Conservation (phyloP, 2,329 filamentous ascomycete species). For the Stemphylium lycopersici region DNA sequence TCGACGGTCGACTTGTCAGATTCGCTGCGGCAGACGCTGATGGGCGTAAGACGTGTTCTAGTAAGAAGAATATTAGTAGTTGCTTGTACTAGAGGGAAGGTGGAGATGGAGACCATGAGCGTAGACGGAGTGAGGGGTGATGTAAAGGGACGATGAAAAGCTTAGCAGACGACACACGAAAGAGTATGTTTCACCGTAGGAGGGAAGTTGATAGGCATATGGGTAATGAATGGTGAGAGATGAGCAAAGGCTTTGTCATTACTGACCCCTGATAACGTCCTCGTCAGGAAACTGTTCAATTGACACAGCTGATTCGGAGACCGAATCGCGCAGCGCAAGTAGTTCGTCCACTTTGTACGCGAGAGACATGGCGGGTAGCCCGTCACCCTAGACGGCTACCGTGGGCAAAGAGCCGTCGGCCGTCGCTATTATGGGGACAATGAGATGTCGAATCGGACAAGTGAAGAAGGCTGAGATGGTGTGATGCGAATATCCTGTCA, state of each 20-base stretch:
- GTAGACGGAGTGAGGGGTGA: background rate
- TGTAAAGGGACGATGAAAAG: background rate
- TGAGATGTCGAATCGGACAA: constrained; percentile 17
- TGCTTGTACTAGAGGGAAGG: background rate
- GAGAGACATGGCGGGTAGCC: constrained; percentile 34
- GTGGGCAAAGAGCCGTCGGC: constrained; percentile 13
- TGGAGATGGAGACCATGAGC: background rate
- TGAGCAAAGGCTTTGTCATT: constrained; percentile 14
- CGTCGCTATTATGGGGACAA: constrained; percentile 14
- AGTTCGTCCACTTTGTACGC: constrained; percentile 52
- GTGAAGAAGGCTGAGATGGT: constrained; percentile 42
- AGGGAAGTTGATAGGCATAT: constrained; percentile 1
- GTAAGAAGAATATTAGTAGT: constrained; percentile 10
- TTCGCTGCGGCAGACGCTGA: constrained; percentile 49
- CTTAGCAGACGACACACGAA: background rate
- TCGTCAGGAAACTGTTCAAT: constrained; percentile 51
- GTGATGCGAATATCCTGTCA: constrained; percentile 46
- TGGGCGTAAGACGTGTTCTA: constrained; percentile 51
- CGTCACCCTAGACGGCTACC: constrained; percentile 12
- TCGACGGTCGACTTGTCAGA: constrained; percentile 30
- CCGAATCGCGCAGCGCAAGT: constrained; percentile 49
- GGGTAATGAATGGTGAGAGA: constrained; percentile 20
- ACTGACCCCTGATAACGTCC: constrained; percentile 52
- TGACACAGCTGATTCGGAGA: constrained; percentile 51
- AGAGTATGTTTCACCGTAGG: background rate